A percentile compares a stretch with the other conserved stretches of the same genome.
Conservation (phyloP, 1,284 basidiomycete species). For the Ustilago sp. region DNA sequence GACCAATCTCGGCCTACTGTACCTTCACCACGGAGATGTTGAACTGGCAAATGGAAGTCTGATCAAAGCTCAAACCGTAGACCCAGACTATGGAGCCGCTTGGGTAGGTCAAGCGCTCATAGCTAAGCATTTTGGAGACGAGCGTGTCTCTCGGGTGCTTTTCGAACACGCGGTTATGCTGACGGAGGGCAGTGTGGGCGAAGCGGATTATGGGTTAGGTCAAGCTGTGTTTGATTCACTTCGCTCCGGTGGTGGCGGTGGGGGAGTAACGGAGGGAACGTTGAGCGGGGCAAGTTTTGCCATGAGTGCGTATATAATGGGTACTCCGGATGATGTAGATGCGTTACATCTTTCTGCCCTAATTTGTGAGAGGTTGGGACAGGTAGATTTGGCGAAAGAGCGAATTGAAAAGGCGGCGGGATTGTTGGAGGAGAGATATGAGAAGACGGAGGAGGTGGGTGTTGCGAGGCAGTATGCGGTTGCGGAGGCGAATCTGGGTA, state of each 20-base stretch:
- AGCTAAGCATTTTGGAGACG: constrained; percentile 77
- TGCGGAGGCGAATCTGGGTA: constrained; percentile 84
- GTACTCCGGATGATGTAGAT: constrained; percentile 78
- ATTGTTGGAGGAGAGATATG: constrained; percentile 87
- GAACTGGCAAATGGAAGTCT: constrained; percentile 89
- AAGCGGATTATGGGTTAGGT: constrained; percentile 85
- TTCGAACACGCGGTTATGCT: constrained; percentile 86
- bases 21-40: constrained; percentile 82
- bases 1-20: constrained; percentile 91
- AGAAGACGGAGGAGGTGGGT: constrained; percentile 81
- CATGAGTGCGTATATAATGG: constrained; percentile 80
- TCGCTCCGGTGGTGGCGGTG: constrained; percentile 70
- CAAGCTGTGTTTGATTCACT: constrained; percentile 75
- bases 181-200: constrained; percentile 77
- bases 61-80: constrained; percentile 86
- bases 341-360: constrained; percentile 88
- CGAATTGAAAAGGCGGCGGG: constrained; percentile 77
- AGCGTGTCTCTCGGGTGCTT: constrained; percentile 77
- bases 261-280: constrained; percentile 11
- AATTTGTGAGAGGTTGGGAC: constrained; percentile 84
- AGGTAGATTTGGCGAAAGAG: constrained; percentile 76
- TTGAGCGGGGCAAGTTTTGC: constrained; percentile 77
- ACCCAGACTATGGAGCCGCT: constrained; percentile 88
- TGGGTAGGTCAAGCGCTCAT: constrained; percentile 94
- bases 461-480: constrained; percentile 84